phyloP scores from a whole-genome alignment of 2,329 filamentous ascomycete genomes.

The Talaromyces sp. region DNA sequence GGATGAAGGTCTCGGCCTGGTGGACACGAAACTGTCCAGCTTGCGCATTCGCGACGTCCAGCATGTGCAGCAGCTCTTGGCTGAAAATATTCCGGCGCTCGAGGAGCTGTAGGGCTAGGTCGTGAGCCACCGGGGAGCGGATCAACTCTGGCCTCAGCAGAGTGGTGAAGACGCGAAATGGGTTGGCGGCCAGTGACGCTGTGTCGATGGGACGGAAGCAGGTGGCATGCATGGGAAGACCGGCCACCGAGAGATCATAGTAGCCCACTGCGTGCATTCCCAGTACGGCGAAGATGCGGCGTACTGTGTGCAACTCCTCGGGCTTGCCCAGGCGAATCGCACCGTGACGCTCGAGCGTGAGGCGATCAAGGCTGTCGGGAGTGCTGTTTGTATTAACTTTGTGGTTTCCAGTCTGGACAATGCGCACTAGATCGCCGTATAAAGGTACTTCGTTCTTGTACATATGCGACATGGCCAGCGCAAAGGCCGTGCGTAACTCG shows the following conservation, averaged over 20 bases:
- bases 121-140: conserved; percentile 16
- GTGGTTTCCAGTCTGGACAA: conserved; percentile 33
- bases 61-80: conserved; percentile 36
- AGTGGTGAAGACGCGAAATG: conserved; percentile 49
- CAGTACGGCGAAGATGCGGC: conserved; percentile 49
- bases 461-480: conserved; percentile 36
- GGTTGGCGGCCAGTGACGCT: conserved; percentile 41
- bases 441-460: conserved; percentile 37
- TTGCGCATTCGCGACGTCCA: conserved; percentile 29
- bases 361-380: conserved; percentile 22
- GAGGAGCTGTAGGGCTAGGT: conserved; percentile 37
- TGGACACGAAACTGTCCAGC: conserved; percentile 29
- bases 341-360: conserved; percentile 45
- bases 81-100: conserved; percentile 46
- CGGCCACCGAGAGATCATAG: conserved; percentile 51
- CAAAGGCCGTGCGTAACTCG: conserved; percentile 31
- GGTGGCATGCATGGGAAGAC: conserved; percentile 54
- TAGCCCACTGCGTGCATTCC: conserved; percentile 54
- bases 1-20: conserved; percentile 42
- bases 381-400: background rate
- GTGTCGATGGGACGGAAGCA: conserved; percentile 48
- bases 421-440: conserved; percentile 33
- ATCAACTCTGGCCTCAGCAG: conserved; percentile 47
- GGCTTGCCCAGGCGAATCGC: conserved; percentile 52
- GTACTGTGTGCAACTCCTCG: conserved; percentile 45